Conservation (phyloP, 441 rosid species). For the Metrosideros polymorpha region DNA sequence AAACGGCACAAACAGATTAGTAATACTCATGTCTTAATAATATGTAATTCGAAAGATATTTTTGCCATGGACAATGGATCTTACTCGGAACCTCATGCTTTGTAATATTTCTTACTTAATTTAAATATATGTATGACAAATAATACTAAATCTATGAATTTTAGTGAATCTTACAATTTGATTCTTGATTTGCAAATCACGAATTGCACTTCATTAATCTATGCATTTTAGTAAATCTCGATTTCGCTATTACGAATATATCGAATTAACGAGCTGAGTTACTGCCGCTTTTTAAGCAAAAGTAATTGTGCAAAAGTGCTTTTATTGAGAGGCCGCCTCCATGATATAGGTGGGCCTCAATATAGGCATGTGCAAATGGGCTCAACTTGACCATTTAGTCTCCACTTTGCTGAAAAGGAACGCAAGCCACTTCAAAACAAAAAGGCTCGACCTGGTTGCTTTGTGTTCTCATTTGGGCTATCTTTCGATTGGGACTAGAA, state of each 20-base stretch:
- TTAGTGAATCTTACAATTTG: not conserved
- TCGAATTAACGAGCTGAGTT: not conserved
- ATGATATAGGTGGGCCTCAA: not conserved
- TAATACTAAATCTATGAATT: not conserved
- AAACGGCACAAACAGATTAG: not conserved
- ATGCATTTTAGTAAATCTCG: not conserved
- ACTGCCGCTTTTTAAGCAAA: not conserved
- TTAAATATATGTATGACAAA: not conserved
- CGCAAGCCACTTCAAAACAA: not conserved
- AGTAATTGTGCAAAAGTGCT: not conserved
- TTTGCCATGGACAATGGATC: not conserved
- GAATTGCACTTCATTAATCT: not conserved
- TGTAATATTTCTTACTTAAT: not conserved
- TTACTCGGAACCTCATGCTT: not conserved
- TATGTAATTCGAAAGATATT: not conserved
- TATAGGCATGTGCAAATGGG: not conserved
- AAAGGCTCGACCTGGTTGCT: not conserved
- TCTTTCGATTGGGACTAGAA: not conserved
- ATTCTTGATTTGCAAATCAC: not conserved
- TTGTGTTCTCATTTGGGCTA: not conserved
- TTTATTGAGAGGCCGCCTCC: not conserved
- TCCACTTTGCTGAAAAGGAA: not conserved
- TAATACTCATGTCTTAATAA: not conserved
- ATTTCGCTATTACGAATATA: not conserved
- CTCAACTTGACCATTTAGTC: not conserved